Evolutionary conservation across 2,329 filamentous ascomycete species (phyloP), one percentile per base, ranked within the genome.

Genomic region (Monosporascus cannonballus): DNA sequence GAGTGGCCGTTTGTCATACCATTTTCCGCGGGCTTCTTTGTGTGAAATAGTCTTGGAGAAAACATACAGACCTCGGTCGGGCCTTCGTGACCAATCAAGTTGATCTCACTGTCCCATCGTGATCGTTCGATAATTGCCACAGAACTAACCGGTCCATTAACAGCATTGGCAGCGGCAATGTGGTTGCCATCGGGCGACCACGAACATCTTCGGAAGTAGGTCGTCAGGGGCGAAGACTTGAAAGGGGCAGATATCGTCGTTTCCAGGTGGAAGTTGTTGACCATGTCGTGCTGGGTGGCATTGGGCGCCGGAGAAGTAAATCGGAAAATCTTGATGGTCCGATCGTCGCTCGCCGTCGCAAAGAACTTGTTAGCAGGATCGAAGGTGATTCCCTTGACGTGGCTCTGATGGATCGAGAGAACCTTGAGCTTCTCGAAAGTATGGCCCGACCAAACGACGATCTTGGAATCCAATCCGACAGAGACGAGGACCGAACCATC

Each of bases 361-460:
- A 99, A 99, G 76, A 96, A 99, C 69, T 97, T 99, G 75, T 97
- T 97, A 42, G 94, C 94, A 1, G 94, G 94, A 67, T 99, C 94
- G 67, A 99, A 99, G 0, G 93, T 96, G 64, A 99, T 95, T 56
- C 95, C 94, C 70, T 99, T 99, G 74, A 99, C 94, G 68, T 97
- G 95, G 69, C 91, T 96, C 69, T 96, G 90, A 71, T 99, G 94
- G 54, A 92, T 87, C 2, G 91, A 85, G 5, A 99, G 76, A 3
- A 90, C 93, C 79, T 97, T 97, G 60, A 99, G 80, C 74, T 96
- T 97, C 74, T 99, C 94, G 62, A 99, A 99, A 0, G 92, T 97
- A 71, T 95, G 88, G 1, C 94, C 95, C 1, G 93, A 97, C 94
- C 94, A 99, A 22, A 99, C 88, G 9, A 99, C 94, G 15, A 99